A percentile compares a stretch with the other conserved stretches of the same genome.
Conservation (phyloP, 495 filamentous ascomycete species). For the Viridothelium virens region DNA sequence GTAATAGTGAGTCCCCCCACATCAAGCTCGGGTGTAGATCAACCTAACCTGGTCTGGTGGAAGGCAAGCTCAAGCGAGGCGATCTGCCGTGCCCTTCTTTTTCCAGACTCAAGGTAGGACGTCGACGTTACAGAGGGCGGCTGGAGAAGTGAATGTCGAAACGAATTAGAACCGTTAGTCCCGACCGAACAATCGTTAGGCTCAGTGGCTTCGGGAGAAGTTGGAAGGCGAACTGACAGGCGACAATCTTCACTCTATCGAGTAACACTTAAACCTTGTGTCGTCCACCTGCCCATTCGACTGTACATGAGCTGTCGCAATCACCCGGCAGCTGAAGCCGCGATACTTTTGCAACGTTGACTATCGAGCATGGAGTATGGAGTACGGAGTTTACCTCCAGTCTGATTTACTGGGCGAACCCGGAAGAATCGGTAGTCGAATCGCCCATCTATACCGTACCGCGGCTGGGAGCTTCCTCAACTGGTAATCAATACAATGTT, state of each 20-base stretch:
- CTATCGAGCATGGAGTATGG: neutral
- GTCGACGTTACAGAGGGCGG: slow-evolving; percentile 10
- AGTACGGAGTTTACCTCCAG: neutral
- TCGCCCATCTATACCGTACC: neutral
- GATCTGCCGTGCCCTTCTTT: neutral
- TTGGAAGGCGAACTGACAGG: neutral
- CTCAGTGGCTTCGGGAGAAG: neutral
- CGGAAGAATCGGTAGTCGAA: neutral
- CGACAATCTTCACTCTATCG: slow-evolving; percentile 4
- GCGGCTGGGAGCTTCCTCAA: too few relatives aligned
- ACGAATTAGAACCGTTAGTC: slow-evolving; percentile 7
- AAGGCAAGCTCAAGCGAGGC: slow-evolving; percentile 4
- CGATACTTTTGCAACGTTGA: neutral
- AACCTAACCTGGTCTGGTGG: neutral
- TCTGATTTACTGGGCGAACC: neutral
- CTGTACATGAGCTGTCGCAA: neutral
- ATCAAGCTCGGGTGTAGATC: neutral
- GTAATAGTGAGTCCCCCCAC: neutral
- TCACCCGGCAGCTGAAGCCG: neutral
- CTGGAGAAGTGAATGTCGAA: neutral
- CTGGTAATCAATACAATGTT: too few relatives aligned
- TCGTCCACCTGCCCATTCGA: too few relatives aligned
- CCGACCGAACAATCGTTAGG: slow-evolving; percentile 2
- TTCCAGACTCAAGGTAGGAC: neutral
- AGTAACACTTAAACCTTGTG: neutral